These are phyloP conservation scores for Solanum clarkiae DNA, from an alignment of 257 asterid species.

Conservation along the genomic window DNA sequence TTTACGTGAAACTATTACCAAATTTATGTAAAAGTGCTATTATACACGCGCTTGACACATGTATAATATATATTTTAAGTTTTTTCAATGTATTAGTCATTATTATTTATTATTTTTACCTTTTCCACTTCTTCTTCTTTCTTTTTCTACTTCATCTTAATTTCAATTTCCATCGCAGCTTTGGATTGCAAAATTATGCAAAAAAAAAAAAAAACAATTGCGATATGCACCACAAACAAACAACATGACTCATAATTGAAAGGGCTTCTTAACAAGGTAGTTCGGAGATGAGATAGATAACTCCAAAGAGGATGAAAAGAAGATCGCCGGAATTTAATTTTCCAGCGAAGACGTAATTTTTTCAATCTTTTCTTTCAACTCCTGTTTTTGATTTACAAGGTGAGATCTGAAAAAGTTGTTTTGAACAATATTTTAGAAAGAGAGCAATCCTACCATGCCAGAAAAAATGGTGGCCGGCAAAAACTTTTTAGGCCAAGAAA, in stretches of 20 bases:
- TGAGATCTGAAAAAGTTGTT: background rate
- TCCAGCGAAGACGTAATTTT: background rate
- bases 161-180: background rate
- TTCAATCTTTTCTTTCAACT: background rate
- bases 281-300: background rate
- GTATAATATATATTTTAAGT: background rate
- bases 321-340: background rate
- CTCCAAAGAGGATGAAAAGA: background rate
- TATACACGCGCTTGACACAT: background rate
- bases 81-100: background rate
- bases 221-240: background rate
- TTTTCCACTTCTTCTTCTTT: background rate
- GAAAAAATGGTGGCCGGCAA: background rate
- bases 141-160: background rate
- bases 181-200: background rate
- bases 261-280: background rate
- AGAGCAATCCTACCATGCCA: background rate
- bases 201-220: background rate
- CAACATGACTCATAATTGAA: background rate
- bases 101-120: background rate
- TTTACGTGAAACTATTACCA: background rate
- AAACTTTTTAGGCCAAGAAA: background rate
- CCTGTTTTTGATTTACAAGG: background rate
- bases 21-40: background rate
- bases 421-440: background rate